Evolutionary conservation across 2,329 filamentous ascomycete species (phyloP).

Genomic region (Helminthosporium solani): DNA sequence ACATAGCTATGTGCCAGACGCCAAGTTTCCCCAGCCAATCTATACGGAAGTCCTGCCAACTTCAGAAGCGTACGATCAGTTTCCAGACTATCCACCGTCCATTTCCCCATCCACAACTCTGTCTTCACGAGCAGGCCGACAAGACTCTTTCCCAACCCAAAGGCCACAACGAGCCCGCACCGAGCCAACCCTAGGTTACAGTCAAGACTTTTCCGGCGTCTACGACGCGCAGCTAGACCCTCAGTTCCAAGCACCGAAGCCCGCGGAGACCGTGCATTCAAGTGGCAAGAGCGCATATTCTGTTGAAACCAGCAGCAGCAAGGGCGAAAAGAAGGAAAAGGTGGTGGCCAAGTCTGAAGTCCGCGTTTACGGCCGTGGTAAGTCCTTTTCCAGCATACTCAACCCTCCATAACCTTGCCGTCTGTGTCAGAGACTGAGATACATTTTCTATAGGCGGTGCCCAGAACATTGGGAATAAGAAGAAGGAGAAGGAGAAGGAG

Average conservation of each 20-base stretch:
- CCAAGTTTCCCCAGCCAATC: slow-evolving; percentile 27
- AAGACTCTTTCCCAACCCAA: slow-evolving; percentile 31
- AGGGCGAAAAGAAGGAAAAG: slow-evolving; percentile 45
- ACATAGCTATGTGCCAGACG: slow-evolving; percentile 20
- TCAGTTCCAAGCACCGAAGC: slow-evolving; percentile 22
- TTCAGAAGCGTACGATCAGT: slow-evolving; percentile 31
- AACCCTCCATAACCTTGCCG: too few relatives aligned
- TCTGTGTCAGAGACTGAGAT: slow-evolving; percentile 32
- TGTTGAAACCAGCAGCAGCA: slow-evolving; percentile 39
- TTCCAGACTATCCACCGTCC: slow-evolving; percentile 33
- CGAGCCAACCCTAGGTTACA: slow-evolving; percentile 19
- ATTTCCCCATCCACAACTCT: slow-evolving; percentile 21
- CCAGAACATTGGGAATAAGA: slow-evolving; percentile 57
- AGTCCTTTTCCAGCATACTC: slow-evolving; percentile 30
- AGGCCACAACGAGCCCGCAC: slow-evolving; percentile 14
- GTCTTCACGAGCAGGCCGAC: slow-evolving; percentile 24
- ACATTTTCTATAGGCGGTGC: slow-evolving; percentile 46
- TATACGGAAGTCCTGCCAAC: slow-evolving; percentile 16
- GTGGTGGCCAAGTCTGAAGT: slow-evolving; percentile 52
- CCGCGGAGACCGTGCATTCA: slow-evolving; percentile 23
- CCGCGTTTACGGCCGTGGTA: slow-evolving; percentile 57
- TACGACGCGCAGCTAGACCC: slow-evolving; percentile 36
- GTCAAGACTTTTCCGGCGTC: slow-evolving; percentile 29
- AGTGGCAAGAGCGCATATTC: slow-evolving; percentile 46
- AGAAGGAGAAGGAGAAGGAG: slow-evolving; percentile 49